Base-by-base conservation (phyloP, 768 basidiomycete genomes). In the Porphyrellus cyaneotinctus region DNA sequence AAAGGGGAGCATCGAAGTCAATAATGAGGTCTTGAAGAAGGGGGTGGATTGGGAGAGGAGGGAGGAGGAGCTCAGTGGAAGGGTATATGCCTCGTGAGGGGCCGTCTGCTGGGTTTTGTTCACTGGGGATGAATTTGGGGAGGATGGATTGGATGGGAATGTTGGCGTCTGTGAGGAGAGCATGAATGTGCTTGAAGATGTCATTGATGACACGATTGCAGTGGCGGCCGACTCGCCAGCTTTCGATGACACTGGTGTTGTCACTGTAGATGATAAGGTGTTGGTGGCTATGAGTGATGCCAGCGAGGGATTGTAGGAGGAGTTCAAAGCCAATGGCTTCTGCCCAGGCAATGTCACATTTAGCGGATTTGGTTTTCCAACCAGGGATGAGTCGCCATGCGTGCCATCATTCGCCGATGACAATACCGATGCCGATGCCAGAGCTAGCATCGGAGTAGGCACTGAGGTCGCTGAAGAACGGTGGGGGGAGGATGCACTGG, bases 251-350 rank as follows among this genome's bases (percentile, higher is more conserved):
- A 6, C 38, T 12, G 0, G 6, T 22, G n/a, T 39, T 39, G 38
- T 39, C 22, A 4, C 38, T 11, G 13, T 39, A 14, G 6, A 7
- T 6, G 4, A 22, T 4, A 11, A 24, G 4, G 4, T 39, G 20
- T 6, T 23, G n/a, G 0, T 10, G 2, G n/a, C n/a, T n/a, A n/a
- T n/a, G 4, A 22, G 0, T 0, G 4, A 10, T 1, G 32, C n/a
- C n/a, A 42, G 0, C 35, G 23, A 0, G n/a, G 2, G n/a, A 37
- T n/a, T 4, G 22, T 2, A 23, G 3, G 0, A 15, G 23, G 38
- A 23, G 15, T 8, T 39, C 22, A 6, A 39, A 2, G 1, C 22
- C 13, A 2, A 39, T 8, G 10, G 38, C 22, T 24, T 39, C 22
- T 0, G 22, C 38, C 38, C 38, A 39, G 0, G 13, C 22, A 6